Evolutionary conservation across 2,329 filamentous ascomycete genomes (phyloP), one percentile per base, ranked within the genome.

Genomic region (Phyllosticta citriasiana): DNA sequence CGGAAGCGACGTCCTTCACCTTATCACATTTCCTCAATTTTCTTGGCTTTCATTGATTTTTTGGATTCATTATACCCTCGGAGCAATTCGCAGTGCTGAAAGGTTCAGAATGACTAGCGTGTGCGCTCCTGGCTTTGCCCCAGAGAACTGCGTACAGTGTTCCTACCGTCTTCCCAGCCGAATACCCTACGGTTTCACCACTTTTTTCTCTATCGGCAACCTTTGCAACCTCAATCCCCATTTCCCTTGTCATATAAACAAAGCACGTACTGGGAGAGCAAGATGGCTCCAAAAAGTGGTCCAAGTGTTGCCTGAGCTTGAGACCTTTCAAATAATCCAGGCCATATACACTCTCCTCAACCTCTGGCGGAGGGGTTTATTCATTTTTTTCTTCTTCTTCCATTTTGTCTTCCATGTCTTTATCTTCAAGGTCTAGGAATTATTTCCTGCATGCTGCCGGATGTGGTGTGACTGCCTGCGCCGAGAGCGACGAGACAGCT

Each of bases 61-160:
- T 60, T 60, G 58, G 58, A 60, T 60, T 60, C 58, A 60, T 60
- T 60, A 60, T 60, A 60, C 58, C 58, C 58, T 60, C 58, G 58
- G 58, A 60, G 58, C 58, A 54, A 56, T 47, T 60, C 58, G 40
- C 52, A 60, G 58, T 54, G 55, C 53, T 60, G 58, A 60, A 60
- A 60, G 58, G 53, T 60, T 53, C 53, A 60, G 58, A 60, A 53
- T 56, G 58, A 47, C 40, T 47, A n/a, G 40, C n/a, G 40, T 47
- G 40, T 47, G 40, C 40, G 40, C 40, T 47, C 40, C 40, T 47
- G 40, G 40, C 2, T 47, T 47, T 16, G 14, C 40, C n/a, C 40
- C 40, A 47, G 40, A n/a, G 40, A n/a, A 47, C 16, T 47, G 40
- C 40, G 40, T 47, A 47, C 40, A 47, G 40, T 47, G 40, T 47